Percentiles rank a stretch among this genome's conserved stretches.
phyloP scores from a whole-genome alignment of 2,329 filamentous ascomycete species.

The Drechslera avenae region DNA sequence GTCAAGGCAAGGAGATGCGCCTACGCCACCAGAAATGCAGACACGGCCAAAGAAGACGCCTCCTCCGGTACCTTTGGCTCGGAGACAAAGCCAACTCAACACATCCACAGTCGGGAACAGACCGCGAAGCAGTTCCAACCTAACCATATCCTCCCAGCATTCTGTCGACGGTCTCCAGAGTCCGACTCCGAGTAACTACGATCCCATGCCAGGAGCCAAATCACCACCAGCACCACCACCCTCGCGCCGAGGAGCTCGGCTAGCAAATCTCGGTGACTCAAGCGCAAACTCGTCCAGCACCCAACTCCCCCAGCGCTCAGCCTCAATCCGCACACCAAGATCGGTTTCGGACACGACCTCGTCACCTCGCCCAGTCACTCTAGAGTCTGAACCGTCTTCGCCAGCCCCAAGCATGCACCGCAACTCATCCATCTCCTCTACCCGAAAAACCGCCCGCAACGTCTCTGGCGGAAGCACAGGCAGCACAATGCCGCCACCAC shows the following conservation, averaged over 20 bases:
- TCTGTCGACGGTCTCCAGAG: conserved; percentile 35
- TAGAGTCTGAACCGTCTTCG: conserved; percentile 33
- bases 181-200: conserved; percentile 20
- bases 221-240: conserved; percentile 43
- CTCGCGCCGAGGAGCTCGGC: conserved; percentile 39
- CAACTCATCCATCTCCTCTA: conserved; percentile 37
- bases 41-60: conserved; percentile 39
- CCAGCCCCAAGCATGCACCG: conserved; percentile 27
- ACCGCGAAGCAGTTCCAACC: conserved; percentile 44
- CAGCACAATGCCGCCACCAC: conserved; percentile 33
- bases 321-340: conserved; percentile 24
- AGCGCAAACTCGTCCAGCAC: conserved; percentile 40
- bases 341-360: conserved; percentile 27
- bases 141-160: conserved; percentile 46
- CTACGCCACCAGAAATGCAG: conserved; percentile 27
- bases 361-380: conserved; percentile 29
- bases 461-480: conserved; percentile 34
- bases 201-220: conserved; percentile 27
- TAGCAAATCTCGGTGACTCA: conserved; percentile 29
- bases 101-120: conserved; percentile 29
- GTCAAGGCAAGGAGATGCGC: conserved; percentile 18
- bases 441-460: conserved; percentile 28
- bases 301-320: conserved; percentile 31
- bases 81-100: conserved; percentile 46
- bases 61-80: conserved; percentile 43